Base-by-base conservation (phyloP, 805 yeast genomes). In the Danielia oregonensis region DNA sequence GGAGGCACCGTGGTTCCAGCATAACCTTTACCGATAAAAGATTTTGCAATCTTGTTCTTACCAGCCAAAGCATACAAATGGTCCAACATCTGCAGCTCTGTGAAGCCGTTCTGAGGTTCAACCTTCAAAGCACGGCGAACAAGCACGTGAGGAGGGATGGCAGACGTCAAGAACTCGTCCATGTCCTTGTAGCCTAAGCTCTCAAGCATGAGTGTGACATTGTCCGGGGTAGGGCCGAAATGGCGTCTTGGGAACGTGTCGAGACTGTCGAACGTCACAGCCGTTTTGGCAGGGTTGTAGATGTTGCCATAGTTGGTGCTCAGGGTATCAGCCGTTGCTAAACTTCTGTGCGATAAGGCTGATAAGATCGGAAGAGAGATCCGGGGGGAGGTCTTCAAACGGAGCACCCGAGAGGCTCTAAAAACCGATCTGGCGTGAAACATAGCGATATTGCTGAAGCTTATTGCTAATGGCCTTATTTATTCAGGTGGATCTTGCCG, bases 11-110 rank as follows among this genome's bases (percentile, higher is more conserved):
- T 70, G 0, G 97, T 91, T 39, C 95, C 95, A 49, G 86, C 84
- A 62, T 91, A 93, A 26, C 98, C 98, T 57, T 86, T 85, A 43
- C 98, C 98, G 39, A 93, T 91, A 48, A 80, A 82, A 26, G 89
- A 77, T 60, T 77, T 78, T 44, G 75, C 74, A 23, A 83, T 71
- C 50, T 76, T 76, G 68, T 93, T 93, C 57, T 86, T 80, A 26
- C 67, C 55, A 0, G 96, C 96, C 33, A 93, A 67, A 35, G 69
- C 65, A 39, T 74, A 68, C 45, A 91, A 65, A 45, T 85, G 81
- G 2, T 68, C 70, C 25, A 86, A 59, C 82, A 91, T 80, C 57
- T 87, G 82, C 38, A 82, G 71, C 59, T 93, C 98, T 4, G 95
- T 69, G 56, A 58, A 84, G 3, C 97, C 97, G 17, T 76, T 55